Evolutionary conservation across 768 basidiomycete genomes (phyloP).

Genomic region (Mycena chlorophos): DNA sequence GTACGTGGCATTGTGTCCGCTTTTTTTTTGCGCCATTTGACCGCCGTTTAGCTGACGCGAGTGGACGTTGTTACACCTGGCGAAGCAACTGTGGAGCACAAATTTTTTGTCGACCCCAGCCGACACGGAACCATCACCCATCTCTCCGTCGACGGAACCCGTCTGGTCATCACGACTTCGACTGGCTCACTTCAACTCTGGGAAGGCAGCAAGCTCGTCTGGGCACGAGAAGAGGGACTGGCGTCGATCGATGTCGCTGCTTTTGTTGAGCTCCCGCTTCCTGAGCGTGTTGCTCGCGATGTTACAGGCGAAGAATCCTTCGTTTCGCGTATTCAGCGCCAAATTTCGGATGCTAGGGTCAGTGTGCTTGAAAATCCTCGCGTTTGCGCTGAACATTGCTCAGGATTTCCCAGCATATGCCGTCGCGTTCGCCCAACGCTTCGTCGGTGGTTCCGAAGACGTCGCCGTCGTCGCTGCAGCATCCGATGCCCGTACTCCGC

Average conservation of each 20-base stretch:
- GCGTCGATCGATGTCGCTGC: conserved; percentile 61
- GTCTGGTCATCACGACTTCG: conserved; percentile 63
- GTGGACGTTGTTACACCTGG: conserved; percentile 56
- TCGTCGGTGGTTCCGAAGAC: conserved; percentile 68
- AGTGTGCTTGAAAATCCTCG: conserved; percentile 6
- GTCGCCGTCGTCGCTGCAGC: conserved; percentile 35
- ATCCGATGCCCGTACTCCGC: conserved; percentile 30
- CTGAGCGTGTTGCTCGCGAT: conserved; percentile 31
- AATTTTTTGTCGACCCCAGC: conserved; percentile 64
- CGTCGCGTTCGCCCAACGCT: conserved; percentile 65
- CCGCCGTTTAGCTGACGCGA: conserved; percentile 46
- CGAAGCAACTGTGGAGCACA: conserved; percentile 47
- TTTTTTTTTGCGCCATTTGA: background rate
- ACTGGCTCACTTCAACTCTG: conserved; percentile 79
- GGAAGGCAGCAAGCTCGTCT: conserved; percentile 58
- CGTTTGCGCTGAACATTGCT: background rate
- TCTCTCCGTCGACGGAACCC: conserved; percentile 51
- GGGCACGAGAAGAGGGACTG: conserved; percentile 83
- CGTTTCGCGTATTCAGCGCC: conserved; percentile 50
- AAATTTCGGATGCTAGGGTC: conserved; percentile 62
- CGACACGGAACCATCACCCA: conserved; percentile 68
- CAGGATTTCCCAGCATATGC: conserved; percentile 75
- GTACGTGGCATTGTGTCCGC: conserved; percentile 3
- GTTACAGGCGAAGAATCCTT: conserved; percentile 49
- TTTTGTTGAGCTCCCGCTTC: conserved; percentile 72